Percentiles rank a stretch among this genome's conserved stretches.
phyloP scores from a whole-genome alignment of 73 alveolate genomes.

The Paramecium pentaurelia region DNA sequence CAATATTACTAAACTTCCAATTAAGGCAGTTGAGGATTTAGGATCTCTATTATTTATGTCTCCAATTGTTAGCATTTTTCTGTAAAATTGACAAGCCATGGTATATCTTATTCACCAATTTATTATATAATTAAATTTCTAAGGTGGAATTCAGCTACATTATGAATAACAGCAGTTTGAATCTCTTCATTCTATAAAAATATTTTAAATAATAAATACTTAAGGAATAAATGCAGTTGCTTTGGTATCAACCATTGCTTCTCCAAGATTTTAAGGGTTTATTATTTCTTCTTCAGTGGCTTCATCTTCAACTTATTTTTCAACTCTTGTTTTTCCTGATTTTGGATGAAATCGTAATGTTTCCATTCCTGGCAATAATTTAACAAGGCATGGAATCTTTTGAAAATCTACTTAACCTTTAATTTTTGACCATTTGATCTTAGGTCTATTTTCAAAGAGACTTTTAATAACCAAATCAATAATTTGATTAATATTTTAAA shows the following conservation, averaged over 20 bases:
- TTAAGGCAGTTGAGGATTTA: slow-evolving; percentile 14
- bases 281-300: slow-evolving; percentile 8
- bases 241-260: neutral
- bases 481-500: neutral
- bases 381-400: slow-evolving; percentile 18
- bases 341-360: slow-evolving; percentile 15
- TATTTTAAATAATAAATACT: neutral
- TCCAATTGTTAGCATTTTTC: neutral
- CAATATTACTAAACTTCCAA: slow-evolving; percentile 23
- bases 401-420: neutral
- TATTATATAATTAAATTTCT: neutral
- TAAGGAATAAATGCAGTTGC: slow-evolving; percentile 24
- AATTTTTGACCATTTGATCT: neutral
- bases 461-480: neutral
- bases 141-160: neutral
- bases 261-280: slow-evolving; percentile 17
- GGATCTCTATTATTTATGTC: neutral
- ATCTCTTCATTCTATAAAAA: slow-evolving; percentile 12
- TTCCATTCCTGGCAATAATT: neutral
- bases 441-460: neutral
- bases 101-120: slow-evolving; percentile 11
- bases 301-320: neutral
- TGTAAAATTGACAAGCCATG: neutral
- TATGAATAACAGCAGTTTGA: neutral
- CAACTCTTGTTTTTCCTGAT: neutral